Conservation (phyloP, 2,329 filamentous ascomycete genomes). For the Aspergillus quadrilineatus region DNA sequence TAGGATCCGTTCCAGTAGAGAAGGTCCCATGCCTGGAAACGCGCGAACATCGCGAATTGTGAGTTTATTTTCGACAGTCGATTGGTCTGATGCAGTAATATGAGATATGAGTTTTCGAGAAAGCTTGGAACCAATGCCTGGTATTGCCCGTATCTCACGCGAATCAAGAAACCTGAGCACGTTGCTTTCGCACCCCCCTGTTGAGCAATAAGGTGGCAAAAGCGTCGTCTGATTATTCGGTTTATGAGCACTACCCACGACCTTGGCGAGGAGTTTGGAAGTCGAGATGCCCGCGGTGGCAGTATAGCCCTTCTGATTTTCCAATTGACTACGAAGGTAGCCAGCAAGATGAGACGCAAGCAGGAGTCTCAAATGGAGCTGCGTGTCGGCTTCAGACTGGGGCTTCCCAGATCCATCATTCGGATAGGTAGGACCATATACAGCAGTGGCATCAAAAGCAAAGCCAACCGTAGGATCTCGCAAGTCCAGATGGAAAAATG, state of each 20-base stretch:
- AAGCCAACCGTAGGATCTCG: conserved; percentile 80
- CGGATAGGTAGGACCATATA: conserved; percentile 66
- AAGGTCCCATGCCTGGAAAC: conserved; percentile 62
- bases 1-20: conserved; percentile 66
- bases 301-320: conserved; percentile 77
- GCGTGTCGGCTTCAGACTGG: conserved; percentile 14
- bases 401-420: conserved; percentile 17
- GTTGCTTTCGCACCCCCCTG: conserved; percentile 42
- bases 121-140: conserved; percentile 81
- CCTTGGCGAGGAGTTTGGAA: conserved; percentile 81
- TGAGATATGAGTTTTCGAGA: conserved; percentile 58
- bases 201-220: conserved; percentile 59
- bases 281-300: conserved; percentile 85
- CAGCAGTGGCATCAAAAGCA: conserved; percentile 66
- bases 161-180: conserved; percentile 69
- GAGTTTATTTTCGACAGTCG: conserved; percentile 52
- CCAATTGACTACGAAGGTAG: conserved; percentile 69
- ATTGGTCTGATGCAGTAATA: not conserved
- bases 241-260: conserved; percentile 81
- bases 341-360: conserved; percentile 79
- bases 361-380: conserved; percentile 61
- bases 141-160: conserved; percentile 75
- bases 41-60: conserved; percentile 66
- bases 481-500: conserved; percentile 76
- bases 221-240: conserved; percentile 84